phyloP scores from a whole-genome alignment of 2,329 filamentous ascomycete species.

The Monosporascus ibericus region DNA sequence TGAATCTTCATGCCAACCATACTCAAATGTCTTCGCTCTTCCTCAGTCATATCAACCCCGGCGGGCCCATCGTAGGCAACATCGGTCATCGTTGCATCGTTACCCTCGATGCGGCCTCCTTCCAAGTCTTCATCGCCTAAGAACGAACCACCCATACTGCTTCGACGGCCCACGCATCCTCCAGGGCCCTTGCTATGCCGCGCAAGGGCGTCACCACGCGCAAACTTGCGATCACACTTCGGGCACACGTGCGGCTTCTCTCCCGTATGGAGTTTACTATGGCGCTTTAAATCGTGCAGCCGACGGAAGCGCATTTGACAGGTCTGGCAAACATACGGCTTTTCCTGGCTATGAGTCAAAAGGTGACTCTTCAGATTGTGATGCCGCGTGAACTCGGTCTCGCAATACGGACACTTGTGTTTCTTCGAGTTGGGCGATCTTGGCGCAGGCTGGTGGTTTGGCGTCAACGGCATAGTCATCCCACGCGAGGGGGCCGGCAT shows the following conservation, averaged over 20 bases:
- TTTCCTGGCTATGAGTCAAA: slow-evolving; percentile 96
- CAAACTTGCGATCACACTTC: slow-evolving; percentile 92
- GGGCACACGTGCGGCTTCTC: slow-evolving; percentile 93
- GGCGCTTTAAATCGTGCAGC: slow-evolving; percentile 90
- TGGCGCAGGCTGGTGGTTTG: slow-evolving; percentile 41
- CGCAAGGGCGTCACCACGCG: slow-evolving; percentile 87
- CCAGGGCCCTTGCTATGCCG: slow-evolving; percentile 94
- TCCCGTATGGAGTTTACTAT: slow-evolving; percentile 93
- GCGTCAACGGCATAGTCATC: slow-evolving; percentile 53
- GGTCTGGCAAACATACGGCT: slow-evolving; percentile 90
- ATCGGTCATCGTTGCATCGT: slow-evolving; percentile 53
- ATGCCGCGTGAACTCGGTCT: slow-evolving; percentile 93
- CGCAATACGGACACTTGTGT: slow-evolving; percentile 94
- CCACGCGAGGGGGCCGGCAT: slow-evolving; percentile 43
- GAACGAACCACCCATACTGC: slow-evolving; percentile 72
- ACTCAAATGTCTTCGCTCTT: slow-evolving; percentile 58
- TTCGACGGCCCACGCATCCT: slow-evolving; percentile 84
- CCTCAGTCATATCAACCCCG: slow-evolving; percentile 55
- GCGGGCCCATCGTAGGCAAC: slow-evolving; percentile 50
- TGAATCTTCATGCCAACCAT: slow-evolving; percentile 69
- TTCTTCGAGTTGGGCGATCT: slow-evolving; percentile 74
- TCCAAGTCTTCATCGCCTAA: slow-evolving; percentile 70
- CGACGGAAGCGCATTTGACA: slow-evolving; percentile 89
- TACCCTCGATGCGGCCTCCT: slow-evolving; percentile 40
- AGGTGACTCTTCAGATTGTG: slow-evolving; percentile 97